phyloP scores from a whole-genome alignment of 176 grass and related monocot species.

The Thalia dealbata region DNA sequence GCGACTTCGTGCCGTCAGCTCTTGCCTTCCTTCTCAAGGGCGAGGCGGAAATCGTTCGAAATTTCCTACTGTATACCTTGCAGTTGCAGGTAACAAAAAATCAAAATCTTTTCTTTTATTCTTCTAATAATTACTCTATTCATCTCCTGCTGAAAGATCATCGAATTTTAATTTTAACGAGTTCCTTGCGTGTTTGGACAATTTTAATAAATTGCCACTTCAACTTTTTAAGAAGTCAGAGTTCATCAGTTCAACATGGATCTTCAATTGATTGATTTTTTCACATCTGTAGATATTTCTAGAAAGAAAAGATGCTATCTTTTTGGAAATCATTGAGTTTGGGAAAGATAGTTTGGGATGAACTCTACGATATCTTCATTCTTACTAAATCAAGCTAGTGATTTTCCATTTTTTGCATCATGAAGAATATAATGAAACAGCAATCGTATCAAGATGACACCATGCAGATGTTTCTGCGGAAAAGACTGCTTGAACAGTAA shows the following conservation, averaged over 20 bases:
- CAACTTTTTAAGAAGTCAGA: not conserved
- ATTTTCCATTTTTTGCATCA: not conserved
- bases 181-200: not conserved
- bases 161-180: not conserved
- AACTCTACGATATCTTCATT: not conserved
- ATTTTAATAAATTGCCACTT: not conserved
- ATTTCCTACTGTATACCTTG: constrained; percentile 15
- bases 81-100: constrained; percentile 12
- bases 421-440: not conserved
- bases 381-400: not conserved
- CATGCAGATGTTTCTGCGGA: not conserved
- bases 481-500: too few relatives aligned
- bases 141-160: not conserved
- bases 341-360: not conserved
- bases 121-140: not conserved
- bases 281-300: not conserved
- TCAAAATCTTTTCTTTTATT: too few relatives aligned
- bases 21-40: constrained; percentile 21
- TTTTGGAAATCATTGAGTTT: not conserved
- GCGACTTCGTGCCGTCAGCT: constrained; percentile 13
- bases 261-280: not conserved
- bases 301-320: too few relatives aligned
- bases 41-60: constrained; percentile 15
- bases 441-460: not conserved
- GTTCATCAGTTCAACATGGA: not conserved